Evolutionary conservation across 176 grass and related monocot genomes (phyloP).

Genomic region (Aegilops bicornis): DNA sequence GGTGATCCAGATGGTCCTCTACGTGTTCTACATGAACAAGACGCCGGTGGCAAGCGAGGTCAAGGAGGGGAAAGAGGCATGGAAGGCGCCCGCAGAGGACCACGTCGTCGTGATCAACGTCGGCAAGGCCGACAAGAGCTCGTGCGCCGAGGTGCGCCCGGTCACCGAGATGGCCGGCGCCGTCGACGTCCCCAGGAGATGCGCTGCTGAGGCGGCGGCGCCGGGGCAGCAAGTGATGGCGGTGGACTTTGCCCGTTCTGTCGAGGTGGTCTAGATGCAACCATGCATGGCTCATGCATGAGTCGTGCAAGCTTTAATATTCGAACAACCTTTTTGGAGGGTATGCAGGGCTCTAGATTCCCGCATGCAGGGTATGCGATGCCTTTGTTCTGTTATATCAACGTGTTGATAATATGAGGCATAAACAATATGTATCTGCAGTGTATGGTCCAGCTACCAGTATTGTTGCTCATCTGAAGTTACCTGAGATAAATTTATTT

Average conservation of each 20-base stretch:
- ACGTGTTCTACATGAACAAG: constrained; percentile 55
- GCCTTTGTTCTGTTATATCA: no score
- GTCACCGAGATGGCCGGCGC: constrained; percentile 10
- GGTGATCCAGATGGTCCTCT: constrained; percentile 62
- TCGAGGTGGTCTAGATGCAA: constrained; percentile 15
- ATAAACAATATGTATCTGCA: no score
- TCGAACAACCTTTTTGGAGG: neutral
- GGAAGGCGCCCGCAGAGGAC: constrained; percentile 11
- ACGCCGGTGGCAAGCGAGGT: neutral
- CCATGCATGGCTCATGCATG: neutral
- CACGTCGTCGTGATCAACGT: constrained; percentile 28
- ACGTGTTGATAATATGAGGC: no score
- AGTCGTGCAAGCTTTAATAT: neutral
- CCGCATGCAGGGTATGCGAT: no score
- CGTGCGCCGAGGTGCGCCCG: constrained; percentile 30
- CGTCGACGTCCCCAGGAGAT: neutral
- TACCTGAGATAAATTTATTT: no score
- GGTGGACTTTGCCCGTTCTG: constrained; percentile 15
- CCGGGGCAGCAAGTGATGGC: neutral
- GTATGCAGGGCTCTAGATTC: no score
- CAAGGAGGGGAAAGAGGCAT: constrained; percentile 8
- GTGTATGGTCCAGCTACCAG: no score
- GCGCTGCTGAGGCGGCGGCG: neutral
- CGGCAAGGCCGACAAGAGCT: constrained; percentile 36
- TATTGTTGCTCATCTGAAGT: no score